These are phyloP conservation scores for Aspergillus fumigatiaffinis DNA, from an alignment of 2,329 filamentous ascomycete species.

Conservation along the genomic window DNA sequence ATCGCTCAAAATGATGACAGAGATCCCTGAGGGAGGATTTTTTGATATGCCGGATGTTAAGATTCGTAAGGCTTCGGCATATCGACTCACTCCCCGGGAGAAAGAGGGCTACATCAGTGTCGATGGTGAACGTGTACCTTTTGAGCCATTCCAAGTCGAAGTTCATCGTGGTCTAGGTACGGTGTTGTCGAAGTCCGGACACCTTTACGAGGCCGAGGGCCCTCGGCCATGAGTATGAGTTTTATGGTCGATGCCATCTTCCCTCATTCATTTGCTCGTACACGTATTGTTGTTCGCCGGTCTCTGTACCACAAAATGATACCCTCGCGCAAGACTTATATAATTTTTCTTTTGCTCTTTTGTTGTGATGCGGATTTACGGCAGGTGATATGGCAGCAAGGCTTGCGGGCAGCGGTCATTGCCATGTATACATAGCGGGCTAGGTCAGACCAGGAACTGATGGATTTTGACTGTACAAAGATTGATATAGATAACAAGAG, in stretches of 20 bases:
- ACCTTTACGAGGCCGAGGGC: slow-evolving; percentile 62
- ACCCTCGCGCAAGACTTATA: slow-evolving; percentile 26
- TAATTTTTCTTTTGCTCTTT: slow-evolving; percentile 12
- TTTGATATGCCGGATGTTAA: slow-evolving; percentile 75
- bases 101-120: slow-evolving; percentile 84
- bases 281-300: slow-evolving; percentile 9
- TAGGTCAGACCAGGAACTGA: neutral
- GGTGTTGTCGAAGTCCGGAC: slow-evolving; percentile 71
- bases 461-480: neutral
- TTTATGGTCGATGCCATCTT: neutral
- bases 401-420: neutral
- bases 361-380: neutral
- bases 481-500: neutral
- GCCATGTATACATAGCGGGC: neutral
- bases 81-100: slow-evolving; percentile 73
- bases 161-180: slow-evolving; percentile 78
- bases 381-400: neutral
- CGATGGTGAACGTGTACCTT: slow-evolving; percentile 83
- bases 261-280: slow-evolving; percentile 4
- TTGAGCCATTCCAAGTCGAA: slow-evolving; percentile 87
- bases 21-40: slow-evolving; percentile 68
- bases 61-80: slow-evolving; percentile 83
- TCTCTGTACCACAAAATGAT: slow-evolving; percentile 29
- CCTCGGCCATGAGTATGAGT: slow-evolving; percentile 20
- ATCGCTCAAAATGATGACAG: slow-evolving; percentile 65